Evolutionary conservation across 495 filamentous ascomycete species (phyloP), one percentile per base, ranked within the genome.

Genomic region (Penicillium desertorum): DNA sequence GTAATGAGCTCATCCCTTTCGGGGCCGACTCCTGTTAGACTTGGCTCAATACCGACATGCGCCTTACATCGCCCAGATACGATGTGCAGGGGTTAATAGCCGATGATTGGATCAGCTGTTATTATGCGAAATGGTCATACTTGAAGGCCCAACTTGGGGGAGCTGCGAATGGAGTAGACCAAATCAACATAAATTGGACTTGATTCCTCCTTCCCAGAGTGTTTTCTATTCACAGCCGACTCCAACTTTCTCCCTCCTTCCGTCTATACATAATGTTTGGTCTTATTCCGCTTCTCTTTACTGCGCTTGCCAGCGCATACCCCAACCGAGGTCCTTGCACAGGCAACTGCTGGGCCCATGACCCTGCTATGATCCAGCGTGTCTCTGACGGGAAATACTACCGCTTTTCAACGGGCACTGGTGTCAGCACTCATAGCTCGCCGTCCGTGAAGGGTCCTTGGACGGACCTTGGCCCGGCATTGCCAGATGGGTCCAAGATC

Each of bases 381-480:
- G 63, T 68, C 30, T 79, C 75, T 3, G 87, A 90, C 66, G 86
- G 86, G 17, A 85, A 72, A 3, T 92, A 89, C 72, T 92, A 86
- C 73, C 84, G 85, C 42, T 91, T 90, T 72, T 81, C 81, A 1
- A 90, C 88, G 0, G 81, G 82, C 27, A 81, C 77, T 20, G 79
- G 76, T 46, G 81, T 92, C 56, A 71, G 76, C 39, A 81, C 86
- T 29, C 77, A 82, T 54, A 84, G 81, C 1, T 78, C 88, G 0
- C 66, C 79, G 6, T 73, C 77, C 8, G 63, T 90, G 25, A 73
- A 68, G 20, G 88, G 88, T 0, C 85, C 88, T 1, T 92, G 88
- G 88, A 82, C 72, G 0, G 78, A 79, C 54, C 61, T 71, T 17
- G 87, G 88, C 10, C 66, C 75, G 11, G 84, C 78, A 0, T 65